Evolutionary conservation across 2,329 filamentous ascomycete genomes (phyloP).

Genomic region (Claviceps capensis): DNA sequence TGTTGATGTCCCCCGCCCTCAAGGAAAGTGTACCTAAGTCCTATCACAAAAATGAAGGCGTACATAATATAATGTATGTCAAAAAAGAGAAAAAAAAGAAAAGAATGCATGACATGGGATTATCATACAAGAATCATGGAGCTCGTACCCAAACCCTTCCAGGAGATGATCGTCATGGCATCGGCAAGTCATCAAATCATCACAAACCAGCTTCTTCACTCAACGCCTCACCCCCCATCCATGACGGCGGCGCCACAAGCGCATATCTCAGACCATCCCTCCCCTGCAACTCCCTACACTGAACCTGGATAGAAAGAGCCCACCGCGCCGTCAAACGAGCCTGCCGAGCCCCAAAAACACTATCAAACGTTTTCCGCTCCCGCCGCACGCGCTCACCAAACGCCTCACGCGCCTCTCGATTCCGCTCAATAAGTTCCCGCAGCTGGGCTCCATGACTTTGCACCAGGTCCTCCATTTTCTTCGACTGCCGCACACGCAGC

Average conservation of each 20-base stretch:
- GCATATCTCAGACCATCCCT: constrained; percentile 30
- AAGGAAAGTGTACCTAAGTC: neutral
- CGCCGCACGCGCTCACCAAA: constrained; percentile 31
- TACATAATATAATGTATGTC: neutral
- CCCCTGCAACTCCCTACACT: constrained; percentile 37
- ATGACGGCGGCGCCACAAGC: constrained; percentile 17
- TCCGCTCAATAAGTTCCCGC: constrained; percentile 29
- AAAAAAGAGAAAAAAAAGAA: neutral
- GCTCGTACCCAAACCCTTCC: no score
- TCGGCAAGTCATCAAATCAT: neutral
- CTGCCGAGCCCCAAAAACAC: constrained; percentile 31
- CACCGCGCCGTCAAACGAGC: constrained; percentile 34
- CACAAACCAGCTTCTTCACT: neutral
- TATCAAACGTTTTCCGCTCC: constrained; percentile 35
- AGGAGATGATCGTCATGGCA: no score
- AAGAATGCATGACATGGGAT: neutral
- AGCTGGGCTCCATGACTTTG: constrained; percentile 40
- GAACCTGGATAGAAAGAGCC: constrained; percentile 37
- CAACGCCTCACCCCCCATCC: constrained; percentile 11
- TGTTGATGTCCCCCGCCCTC: neutral
- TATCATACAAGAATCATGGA: neutral
- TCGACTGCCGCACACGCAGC: constrained; percentile 49
- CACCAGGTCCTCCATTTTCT: constrained; percentile 45
- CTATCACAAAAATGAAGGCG: neutral
- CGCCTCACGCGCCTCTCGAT: constrained; percentile 33